Percentiles rank a stretch among this genome's conserved stretches.
Conservation (phyloP, 495 filamentous ascomycete genomes). For the Neurospora sp. region DNA sequence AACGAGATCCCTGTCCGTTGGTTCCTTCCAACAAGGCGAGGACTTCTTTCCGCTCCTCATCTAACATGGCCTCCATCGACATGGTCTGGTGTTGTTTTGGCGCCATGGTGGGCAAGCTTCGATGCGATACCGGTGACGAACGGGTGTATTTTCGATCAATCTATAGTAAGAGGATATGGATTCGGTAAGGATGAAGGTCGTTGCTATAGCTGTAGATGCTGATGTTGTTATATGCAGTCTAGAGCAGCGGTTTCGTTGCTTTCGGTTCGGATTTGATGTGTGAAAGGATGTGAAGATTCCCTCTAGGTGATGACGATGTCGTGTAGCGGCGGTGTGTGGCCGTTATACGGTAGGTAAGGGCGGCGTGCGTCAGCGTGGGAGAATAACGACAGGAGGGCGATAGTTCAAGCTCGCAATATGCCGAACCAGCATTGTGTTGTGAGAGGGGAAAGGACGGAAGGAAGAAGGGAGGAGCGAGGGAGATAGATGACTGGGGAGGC, state of each 20-base stretch:
- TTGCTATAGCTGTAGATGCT: not conserved
- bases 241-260: not conserved
- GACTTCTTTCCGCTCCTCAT: slow-evolving; percentile 64
- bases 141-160: not conserved
- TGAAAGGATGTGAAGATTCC: not conserved
- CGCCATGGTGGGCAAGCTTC: slow-evolving; percentile 17
- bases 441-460: not conserved
- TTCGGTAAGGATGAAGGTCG: not conserved
- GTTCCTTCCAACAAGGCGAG: slow-evolving; percentile 49
- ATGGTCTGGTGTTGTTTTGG: slow-evolving; percentile 20
- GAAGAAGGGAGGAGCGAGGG: not conserved
- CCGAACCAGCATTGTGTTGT: not conserved
- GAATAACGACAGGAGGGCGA: not conserved
- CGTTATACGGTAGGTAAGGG: not conserved
- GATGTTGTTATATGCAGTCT: not conserved
- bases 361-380: not conserved
- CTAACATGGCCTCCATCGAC: slow-evolving; percentile 63
- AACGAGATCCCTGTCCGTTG: slow-evolving; percentile 18
- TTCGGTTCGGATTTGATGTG: not conserved
- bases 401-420: not conserved
- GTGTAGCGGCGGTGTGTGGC: not conserved
- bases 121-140: not conserved
- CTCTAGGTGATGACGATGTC: not conserved
- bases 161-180: not conserved
- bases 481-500: not conserved